Base-by-base conservation (phyloP, 129 eudicot genomes). In the Centaurea solstitialis region DNA sequence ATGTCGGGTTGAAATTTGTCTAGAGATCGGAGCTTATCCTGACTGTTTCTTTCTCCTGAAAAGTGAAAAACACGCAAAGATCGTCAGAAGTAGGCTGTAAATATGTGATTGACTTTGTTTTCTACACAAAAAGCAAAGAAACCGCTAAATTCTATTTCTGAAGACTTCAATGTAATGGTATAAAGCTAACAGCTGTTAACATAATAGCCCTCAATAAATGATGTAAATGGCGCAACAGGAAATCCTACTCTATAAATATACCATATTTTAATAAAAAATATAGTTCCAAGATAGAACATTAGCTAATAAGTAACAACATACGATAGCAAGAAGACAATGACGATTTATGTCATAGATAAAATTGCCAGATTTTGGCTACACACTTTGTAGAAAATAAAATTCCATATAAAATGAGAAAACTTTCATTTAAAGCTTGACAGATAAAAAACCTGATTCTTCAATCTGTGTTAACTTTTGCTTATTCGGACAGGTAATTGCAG, bases 391-490 rank as follows among this genome's bases (percentile, higher is more conserved):
- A 71, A 47, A 40, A 6, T 68, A 40, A n/a, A 53, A 43, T 21
- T 33, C 30, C 11, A 18, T 22, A 81, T 24, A 35, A 7, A 35
- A 67, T 59, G 50, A 22, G 24, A 23, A 15, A 23, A 26, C 64
- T 45, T 28, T 67, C 38, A 17, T 35, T 70, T 79, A 77, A 6
- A 72, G 65, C 35, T 85, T 11, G 70, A 43, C 38, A 33, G 80
- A 70, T 76, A 23, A 37, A 37, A 86, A 70, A 88, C 98, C 94
- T 64, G 81, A 88, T 43, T 85, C 83, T 72, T 83, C 82, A 78
- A 77, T 47, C 57, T 35, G 84, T 6, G 91, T 47, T 41, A 83
- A 73, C 80, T 85, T 89, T 43, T 70, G 84, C 93, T 86, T 89
- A 69, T 85, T 74, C 28, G 92, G 93, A 70, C 80, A 82, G 78